Percentiles rank a stretch among this genome's conserved stretches.
These are phyloP conservation scores for Pythium sp. DNA, from an alignment of 352 stramenopile species.

Conservation along the genomic window DNA sequence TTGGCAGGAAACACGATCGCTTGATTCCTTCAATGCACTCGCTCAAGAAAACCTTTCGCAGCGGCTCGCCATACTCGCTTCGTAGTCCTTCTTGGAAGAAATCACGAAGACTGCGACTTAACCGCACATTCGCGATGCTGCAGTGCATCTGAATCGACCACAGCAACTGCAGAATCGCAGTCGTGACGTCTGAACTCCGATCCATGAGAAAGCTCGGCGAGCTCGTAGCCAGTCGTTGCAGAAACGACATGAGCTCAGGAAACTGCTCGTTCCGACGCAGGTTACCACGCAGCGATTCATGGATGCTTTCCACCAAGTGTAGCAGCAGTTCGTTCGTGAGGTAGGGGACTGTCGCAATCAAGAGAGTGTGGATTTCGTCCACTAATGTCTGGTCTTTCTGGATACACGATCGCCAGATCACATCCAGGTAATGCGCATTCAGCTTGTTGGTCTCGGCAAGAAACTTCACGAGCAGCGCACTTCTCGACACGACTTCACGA, in stretches of 20 bases:
- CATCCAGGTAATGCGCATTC: constrained; percentile 54
- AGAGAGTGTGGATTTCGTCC: constrained; percentile 78
- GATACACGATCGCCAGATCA: constrained; percentile 79
- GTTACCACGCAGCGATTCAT: constrained; percentile 48
- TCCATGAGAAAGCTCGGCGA: constrained; percentile 75
- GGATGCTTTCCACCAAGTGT: constrained; percentile 70
- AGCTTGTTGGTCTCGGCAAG: constrained; percentile 79
- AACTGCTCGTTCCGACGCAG: constrained; percentile 56
- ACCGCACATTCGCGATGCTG: constrained; percentile 47
- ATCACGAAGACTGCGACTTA: constrained; percentile 66
- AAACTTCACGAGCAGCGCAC: constrained; percentile 80
- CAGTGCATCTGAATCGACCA: constrained; percentile 86
- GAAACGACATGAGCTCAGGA: constrained; percentile 68
- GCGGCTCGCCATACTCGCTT: constrained; percentile 61
- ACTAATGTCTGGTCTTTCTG: constrained; percentile 84
- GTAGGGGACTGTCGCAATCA: constrained; percentile 76
- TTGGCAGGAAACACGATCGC: constrained; percentile 50
- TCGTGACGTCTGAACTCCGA: constrained; percentile 55
- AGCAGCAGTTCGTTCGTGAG: constrained; percentile 68
- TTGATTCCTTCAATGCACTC: constrained; percentile 82
- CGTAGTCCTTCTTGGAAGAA: constrained; percentile 83
- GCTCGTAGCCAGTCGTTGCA: constrained; percentile 71
- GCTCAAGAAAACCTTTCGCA: constrained; percentile 67
- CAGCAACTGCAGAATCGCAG: constrained; percentile 63
- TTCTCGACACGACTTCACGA: constrained; percentile 83